Evolutionary conservation across 2,329 filamentous ascomycete species (phyloP).

Genomic region (Coniochaeta sp.): DNA sequence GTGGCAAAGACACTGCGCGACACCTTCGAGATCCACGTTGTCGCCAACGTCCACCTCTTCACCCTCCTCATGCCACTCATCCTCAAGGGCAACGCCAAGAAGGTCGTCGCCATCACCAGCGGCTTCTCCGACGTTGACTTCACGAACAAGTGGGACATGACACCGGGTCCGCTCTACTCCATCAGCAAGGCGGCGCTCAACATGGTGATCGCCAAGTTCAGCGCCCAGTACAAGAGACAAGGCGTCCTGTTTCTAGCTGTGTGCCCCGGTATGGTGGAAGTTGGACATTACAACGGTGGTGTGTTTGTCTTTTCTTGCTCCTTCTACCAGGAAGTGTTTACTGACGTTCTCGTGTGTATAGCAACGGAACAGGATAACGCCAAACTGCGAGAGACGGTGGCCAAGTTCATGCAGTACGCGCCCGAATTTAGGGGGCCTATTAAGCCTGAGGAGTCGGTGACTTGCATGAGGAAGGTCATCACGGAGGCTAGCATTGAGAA

Average conservation of each 20-base stretch:
- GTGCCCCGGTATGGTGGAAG: conserved; percentile 43
- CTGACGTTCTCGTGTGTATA: conserved; percentile 2
- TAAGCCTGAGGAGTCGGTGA: conserved; percentile 27
- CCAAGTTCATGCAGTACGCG: conserved; percentile 26
- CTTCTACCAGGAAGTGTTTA: background rate
- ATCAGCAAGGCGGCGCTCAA: conserved; percentile 47
- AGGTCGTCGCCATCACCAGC: conserved; percentile 43
- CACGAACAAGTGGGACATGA: conserved; percentile 27
- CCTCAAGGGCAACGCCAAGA: conserved; percentile 41
- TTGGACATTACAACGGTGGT: conserved; percentile 22
- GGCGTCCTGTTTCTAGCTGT: conserved; percentile 46
- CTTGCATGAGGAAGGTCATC: conserved; percentile 24
- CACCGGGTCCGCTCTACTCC: conserved; percentile 31
- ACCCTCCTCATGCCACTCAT: conserved; percentile 47
- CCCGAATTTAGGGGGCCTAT: conserved; percentile 30
- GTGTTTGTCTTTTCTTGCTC: background rate
- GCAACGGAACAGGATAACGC: conserved; percentile 21
- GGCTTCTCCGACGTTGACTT: conserved; percentile 42
- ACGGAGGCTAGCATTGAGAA: conserved; percentile 32
- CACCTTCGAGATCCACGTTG: conserved; percentile 38
- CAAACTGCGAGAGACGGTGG: conserved; percentile 16
- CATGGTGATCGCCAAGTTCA: conserved; percentile 44
- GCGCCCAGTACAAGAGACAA: conserved; percentile 37
- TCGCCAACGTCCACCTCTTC: conserved; percentile 45
- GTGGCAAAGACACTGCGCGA: conserved; percentile 26